A percentile compares a stretch with the other conserved stretches of the same genome.
phyloP scores from a whole-genome alignment of 2,329 filamentous ascomycete species.

The Penicillium carneum region DNA sequence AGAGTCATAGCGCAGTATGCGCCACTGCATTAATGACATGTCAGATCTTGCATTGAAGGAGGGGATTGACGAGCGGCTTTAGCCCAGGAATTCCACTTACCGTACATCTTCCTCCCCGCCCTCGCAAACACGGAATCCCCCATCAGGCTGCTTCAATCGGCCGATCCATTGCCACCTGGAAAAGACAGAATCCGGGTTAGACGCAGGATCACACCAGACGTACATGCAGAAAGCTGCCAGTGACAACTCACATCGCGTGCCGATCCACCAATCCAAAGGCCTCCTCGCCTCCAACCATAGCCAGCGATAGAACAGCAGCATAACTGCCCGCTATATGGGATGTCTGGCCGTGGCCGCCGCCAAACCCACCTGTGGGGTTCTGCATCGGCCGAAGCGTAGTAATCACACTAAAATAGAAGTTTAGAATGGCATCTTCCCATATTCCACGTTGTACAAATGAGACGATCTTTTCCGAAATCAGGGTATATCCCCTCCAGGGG shows the following conservation, averaged over 20 bases:
- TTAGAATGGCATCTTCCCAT: neutral
- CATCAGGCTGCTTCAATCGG: constrained; percentile 81
- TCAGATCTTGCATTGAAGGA: constrained; percentile 27
- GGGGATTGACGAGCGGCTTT: neutral
- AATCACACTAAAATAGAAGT: constrained; percentile 59
- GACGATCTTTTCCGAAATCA: constrained; percentile 13
- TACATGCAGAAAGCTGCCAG: constrained; percentile 1
- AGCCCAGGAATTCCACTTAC: constrained; percentile 56
- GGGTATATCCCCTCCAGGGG: constrained; percentile 1
- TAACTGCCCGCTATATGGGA: constrained; percentile 91
- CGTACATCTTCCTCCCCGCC: constrained; percentile 92
- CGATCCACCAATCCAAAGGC: constrained; percentile 80
- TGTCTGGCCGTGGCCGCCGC: constrained; percentile 87
- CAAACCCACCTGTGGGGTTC: constrained; percentile 83
- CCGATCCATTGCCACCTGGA: constrained; percentile 83
- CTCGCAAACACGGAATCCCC: constrained; percentile 85
- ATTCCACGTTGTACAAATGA: constrained; percentile 3
- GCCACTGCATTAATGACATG: constrained; percentile 63
- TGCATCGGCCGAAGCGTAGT: constrained; percentile 82
- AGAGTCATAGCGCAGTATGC: constrained; percentile 90
- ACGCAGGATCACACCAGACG: constrained; percentile 12
- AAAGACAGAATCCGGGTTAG: constrained; percentile 32
- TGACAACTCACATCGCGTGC: constrained; percentile 67
- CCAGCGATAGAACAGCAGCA: constrained; percentile 78
- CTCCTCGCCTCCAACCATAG: constrained; percentile 77